Base-by-base conservation (phyloP, 352 stramenopile species). In the Aphanomyces euteiches region DNA sequence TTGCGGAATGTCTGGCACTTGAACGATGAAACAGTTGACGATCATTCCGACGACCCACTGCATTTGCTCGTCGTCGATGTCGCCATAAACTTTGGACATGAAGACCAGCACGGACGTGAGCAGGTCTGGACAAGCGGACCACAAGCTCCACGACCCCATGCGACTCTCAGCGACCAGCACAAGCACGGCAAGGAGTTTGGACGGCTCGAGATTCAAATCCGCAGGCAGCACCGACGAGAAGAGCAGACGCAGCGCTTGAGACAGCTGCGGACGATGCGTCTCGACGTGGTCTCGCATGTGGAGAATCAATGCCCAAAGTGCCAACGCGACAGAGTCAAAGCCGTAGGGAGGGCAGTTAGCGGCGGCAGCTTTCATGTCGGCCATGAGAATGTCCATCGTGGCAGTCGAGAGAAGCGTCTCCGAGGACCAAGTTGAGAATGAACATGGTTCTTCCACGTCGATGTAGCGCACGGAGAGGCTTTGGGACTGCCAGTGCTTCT, bases 281-380 rank as follows among this genome's bases (percentile, higher is more conserved):
- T 7, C 21, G 6, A 1, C 28, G 54, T 40, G 7, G 17, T 41
- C 19, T 28, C 36, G 39, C 54, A 61, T 13, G 21, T 61, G 54
- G 13, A 13, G 17, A 7, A 61, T 12, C 13, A 61, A 39, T 7
- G 17, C 28, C 54, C 54, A 61, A 10, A 39, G 15, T 5, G 17
- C 28, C 54, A 61, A 40, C 15, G n/a, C 19, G 28, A 61, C 54
- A 61, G 54, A 10, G 28, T 7, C 54, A 37, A 61, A 61, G 3
- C 28, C 54, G n/a, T 61, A 61, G 6, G 8, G 5, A 7, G 54
- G 54, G 37, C 19, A 39, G 21, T 61, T 28, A 3, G 19, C 36
- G 19, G 37, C 17, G 5, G 21, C 54, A 10, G 43, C 1, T 12
- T 37, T 37, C n/a, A 61, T 19, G 12, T 61, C 54, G 7, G 13